Evolutionary conservation across 345 rosid genomes (phyloP), one percentile per base, ranked within the genome.

Genomic region (Trapa incisa): DNA sequence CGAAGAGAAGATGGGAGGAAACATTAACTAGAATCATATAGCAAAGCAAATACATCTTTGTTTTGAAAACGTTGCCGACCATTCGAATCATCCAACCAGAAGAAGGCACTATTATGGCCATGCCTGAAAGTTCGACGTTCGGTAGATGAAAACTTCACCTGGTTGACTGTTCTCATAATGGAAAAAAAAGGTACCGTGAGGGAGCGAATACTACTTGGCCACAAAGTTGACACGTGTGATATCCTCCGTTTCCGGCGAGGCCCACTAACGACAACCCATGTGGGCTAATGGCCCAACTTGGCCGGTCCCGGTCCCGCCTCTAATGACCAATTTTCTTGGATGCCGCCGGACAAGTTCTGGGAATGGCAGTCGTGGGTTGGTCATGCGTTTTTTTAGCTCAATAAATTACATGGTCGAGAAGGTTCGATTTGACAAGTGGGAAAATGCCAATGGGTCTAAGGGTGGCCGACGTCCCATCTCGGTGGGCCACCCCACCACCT

Each of bases 221-320:
- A 61, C 1, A 6, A 37, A 36, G 65, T 0, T 58, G 71, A 78
- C 77, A 76, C 78, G 70, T 67, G 74, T 65, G 75, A 36, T 22
- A 47, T 72, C 69, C 37, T 74, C 45, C 60, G 67, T 60, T 71
- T 68, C 11, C 12, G 45, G 53, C 71, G 64, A 58, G 16, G 37
- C 38, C 16, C 6, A 37, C 39, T 61, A 74, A 72, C 37, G 73
- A 75, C 80, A 70, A 7, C 81, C 68, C 66, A 74, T 72, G 70
- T 37, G 17, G 48, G 42, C 71, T 41, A 36, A 53, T 15, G 52
- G 45, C n/a, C 39, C 32, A 37, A 37, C 32, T 37, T 58, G 78
- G 69, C 41, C 29, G 74, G 70, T 67, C 67, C 41, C 29, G 74
- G 70, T 67, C 67, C 74, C 70, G 79, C 74, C 75, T 13, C 65